Evolutionary conservation across 1,284 basidiomycete genomes (phyloP), one percentile per base, ranked within the genome.

Genomic region (Vanrija sp.): DNA sequence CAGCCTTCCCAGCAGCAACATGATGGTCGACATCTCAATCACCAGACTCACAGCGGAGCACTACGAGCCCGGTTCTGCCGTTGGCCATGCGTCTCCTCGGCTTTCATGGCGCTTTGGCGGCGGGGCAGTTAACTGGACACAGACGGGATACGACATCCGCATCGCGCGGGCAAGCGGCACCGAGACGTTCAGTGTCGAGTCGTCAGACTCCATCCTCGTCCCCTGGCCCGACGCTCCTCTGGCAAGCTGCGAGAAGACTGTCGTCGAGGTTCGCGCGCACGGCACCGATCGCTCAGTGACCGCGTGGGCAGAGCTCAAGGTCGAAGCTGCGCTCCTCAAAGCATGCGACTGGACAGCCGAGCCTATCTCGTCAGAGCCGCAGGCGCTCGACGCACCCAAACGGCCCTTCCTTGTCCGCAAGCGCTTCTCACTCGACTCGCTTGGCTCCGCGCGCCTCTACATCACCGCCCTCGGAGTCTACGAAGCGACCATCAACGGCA

Each of bases 401-500:
- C 55, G 55, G 5, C 72, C 72, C 0, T 65, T 66, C 51, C 53
- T 55, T 25, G 25, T 69, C 21, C 28, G 50, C 38, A 60, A 54
- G 43, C 50, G 43, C 1, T 66, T 71, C 51, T 29, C 42, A n/a
- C 15, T 63, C 25, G 26, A 46, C 15, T 6, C 47, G 4, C 16
- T 19, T 8, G 23, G 38, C n/a, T 9, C 23, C 4, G 16, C 2
- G 0, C 46, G 74, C 10, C 45, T 76, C 0, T 74, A 76, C 57
- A 58, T 62, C 9, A 73, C 74, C 2, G 72, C 74, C 5, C 58
- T 57, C 18, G 74, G 74, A 3, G n/a, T 72, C 15, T 76, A 74
- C 62, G 60, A 66, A 29, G 51, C 62, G 1, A 25, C 54, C 1
- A 54, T 74, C 55, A 76, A 76, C 55, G 74, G 69, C 10, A 40